Evolutionary conservation across 305 asterid genomes (phyloP).

Genomic region (Fraxinus xanthoxyloides): DNA sequence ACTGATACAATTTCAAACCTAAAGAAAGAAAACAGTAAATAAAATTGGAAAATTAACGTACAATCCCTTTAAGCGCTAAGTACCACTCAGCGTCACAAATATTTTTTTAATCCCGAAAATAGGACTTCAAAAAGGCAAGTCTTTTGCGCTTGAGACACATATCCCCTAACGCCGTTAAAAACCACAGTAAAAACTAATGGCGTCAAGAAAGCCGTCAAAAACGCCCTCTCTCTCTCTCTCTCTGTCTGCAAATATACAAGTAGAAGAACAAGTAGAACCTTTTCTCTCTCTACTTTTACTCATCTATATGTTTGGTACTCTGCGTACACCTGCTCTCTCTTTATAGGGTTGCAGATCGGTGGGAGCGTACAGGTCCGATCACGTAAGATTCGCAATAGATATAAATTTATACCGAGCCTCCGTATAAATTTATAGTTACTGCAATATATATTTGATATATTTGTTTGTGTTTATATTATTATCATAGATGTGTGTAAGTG

Average conservation of each 20-base stretch:
- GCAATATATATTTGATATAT: not conserved
- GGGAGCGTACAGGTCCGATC: slow-evolving; percentile 34
- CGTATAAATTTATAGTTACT: slow-evolving; percentile 10
- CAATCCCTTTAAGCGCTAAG: slow-evolving; percentile 4
- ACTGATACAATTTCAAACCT: slow-evolving; percentile 3
- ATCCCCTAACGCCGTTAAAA: slow-evolving; percentile 40
- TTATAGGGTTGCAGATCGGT: slow-evolving; percentile 37
- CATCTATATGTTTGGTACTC: slow-evolving; percentile 21
- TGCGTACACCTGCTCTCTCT: slow-evolving; percentile 22
- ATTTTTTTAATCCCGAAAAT: not conserved
- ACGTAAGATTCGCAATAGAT: slow-evolving; percentile 35
- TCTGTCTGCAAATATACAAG: slow-evolving; percentile 21
- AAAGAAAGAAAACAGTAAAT: not conserved
- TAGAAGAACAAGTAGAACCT: slow-evolving; percentile 26
- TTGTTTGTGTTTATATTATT: not conserved
- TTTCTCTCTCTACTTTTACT: slow-evolving; percentile 22
- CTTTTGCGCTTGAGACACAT: slow-evolving; percentile 13
- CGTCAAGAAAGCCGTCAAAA: slow-evolving; percentile 37
- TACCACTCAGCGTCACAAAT: slow-evolving; percentile 5
- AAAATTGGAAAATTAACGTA: slow-evolving; percentile 9
- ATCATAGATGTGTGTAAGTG: slow-evolving; percentile 4
- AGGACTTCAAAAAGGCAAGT: not conserved
- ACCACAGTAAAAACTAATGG: slow-evolving; percentile 39
- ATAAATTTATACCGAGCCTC: slow-evolving; percentile 16
- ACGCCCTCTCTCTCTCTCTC: slow-evolving; percentile 29